Conservation (phyloP, 305 asterid species). For the Coffea humblotiana region DNA sequence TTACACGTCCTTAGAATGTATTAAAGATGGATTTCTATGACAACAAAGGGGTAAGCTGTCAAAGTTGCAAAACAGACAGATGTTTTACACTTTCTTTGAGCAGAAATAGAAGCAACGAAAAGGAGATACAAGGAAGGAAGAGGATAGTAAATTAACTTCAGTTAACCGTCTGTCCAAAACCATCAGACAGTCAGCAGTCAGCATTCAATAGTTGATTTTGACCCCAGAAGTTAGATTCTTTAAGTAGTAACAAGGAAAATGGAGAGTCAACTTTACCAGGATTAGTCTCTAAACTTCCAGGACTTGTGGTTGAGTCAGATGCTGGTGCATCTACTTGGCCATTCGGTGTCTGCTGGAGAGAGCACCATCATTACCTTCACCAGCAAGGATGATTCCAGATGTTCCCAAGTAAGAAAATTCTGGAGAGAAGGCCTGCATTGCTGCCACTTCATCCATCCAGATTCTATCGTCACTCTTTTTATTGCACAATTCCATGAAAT, state of each 20-base stretch:
- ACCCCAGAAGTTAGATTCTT: too few relatives aligned
- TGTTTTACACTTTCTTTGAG: not conserved
- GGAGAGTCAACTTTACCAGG: slow-evolving; percentile 43
- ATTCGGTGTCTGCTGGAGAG: too few relatives aligned
- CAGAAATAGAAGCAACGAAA: not conserved
- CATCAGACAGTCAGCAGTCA: not conserved
- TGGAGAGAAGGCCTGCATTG: slow-evolving; percentile 57
- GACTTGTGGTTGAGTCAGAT: slow-evolving; percentile 4
- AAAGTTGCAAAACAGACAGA: not conserved
- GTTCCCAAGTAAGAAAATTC: slow-evolving; percentile 55
- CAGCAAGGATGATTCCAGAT: slow-evolving; percentile 46
- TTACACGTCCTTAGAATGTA: not conserved
- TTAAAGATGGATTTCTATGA: too few relatives aligned
- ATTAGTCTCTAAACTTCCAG: slow-evolving; percentile 45
- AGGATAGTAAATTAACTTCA: too few relatives aligned
- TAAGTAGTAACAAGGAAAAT: not conserved
- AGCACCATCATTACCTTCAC: slow-evolving; percentile 39
- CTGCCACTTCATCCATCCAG: slow-evolving; percentile 91
- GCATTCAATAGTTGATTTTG: too few relatives aligned
- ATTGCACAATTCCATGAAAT: slow-evolving; percentile 49
- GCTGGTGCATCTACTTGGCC: too few relatives aligned
- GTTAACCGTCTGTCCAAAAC: not conserved
- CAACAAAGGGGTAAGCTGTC: not conserved
- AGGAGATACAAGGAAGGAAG: not conserved
- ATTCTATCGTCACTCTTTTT: slow-evolving; percentile 64